Conservation (phyloP, 1,139 yeast species). For the Protomyces gravidus region DNA sequence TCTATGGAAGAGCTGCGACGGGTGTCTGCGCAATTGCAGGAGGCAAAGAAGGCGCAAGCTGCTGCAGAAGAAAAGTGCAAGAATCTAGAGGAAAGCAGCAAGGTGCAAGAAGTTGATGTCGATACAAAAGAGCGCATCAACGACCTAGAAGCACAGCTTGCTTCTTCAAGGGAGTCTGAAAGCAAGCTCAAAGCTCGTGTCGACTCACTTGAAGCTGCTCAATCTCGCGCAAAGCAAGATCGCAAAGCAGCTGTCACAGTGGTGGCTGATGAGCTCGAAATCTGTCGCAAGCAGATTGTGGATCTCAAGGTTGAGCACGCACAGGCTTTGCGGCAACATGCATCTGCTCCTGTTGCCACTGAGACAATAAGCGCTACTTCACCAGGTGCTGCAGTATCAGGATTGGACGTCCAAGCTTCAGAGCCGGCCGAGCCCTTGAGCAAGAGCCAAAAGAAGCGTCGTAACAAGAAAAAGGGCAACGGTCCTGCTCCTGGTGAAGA, state of each 20-base stretch:
- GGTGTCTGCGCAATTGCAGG: constrained; percentile 5
- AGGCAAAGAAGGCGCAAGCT: background rate
- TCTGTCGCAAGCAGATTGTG: constrained; percentile 17
- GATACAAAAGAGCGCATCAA: background rate
- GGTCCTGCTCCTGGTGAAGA: constrained; percentile 13
- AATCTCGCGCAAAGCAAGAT: background rate
- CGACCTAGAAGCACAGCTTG: background rate
- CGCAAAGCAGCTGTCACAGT: background rate
- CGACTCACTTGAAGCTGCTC: background rate
- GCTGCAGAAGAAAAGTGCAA: background rate
- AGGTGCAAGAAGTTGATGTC: background rate
- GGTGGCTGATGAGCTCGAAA: constrained; percentile 2
- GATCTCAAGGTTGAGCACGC: constrained; percentile 18
- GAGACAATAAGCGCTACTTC: background rate
- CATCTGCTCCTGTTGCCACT: background rate
- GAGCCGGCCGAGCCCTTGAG: constrained; percentile 28
- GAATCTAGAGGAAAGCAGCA: background rate
- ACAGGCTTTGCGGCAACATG: background rate
- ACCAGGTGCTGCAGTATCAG: background rate
- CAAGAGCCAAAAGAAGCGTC: constrained; percentile 34
- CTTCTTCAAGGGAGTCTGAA: background rate
- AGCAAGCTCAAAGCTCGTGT: background rate
- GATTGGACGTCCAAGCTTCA: background rate
- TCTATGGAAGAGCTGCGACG: constrained; percentile 50
- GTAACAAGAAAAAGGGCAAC: constrained; percentile 34